A percentile compares a stretch with the other conserved stretches of the same genome.
phyloP scores from a whole-genome alignment of 306 rosid genomes.

The Corylus heterophylla region DNA sequence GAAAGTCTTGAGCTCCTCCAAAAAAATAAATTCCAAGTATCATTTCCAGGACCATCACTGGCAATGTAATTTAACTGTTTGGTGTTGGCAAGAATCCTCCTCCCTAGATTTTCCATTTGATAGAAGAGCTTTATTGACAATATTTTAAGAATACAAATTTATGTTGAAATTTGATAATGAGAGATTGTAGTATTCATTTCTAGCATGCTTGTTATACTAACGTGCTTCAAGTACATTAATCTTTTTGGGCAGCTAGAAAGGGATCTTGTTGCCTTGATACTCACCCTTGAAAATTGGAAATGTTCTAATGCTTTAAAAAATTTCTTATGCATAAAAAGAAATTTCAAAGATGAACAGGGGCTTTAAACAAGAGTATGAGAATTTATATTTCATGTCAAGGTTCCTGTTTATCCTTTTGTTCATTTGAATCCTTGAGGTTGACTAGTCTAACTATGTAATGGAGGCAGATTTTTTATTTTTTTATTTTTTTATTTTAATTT shows the following conservation, averaged over 20 bases:
- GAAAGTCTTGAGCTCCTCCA: background rate
- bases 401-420: background rate
- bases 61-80: background rate
- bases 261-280: too few relatives aligned
- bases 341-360: too few relatives aligned
- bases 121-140: background rate
- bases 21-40: background rate
- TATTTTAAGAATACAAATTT: background rate
- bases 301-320: too few relatives aligned
- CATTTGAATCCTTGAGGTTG: constrained; percentile 5
- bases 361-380: too few relatives aligned
- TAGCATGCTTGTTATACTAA: too few relatives aligned
- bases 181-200: background rate
- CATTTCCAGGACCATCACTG: background rate
- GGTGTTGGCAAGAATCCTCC: background rate
- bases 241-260: too few relatives aligned
- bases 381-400: too few relatives aligned
- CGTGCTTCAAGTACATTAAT: too few relatives aligned
- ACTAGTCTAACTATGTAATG: background rate
- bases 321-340: too few relatives aligned
- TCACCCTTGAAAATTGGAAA: too few relatives aligned
- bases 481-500: too few relatives aligned
- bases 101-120: background rate
- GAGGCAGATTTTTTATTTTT: background rate
- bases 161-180: background rate